A percentile compares a stretch with the other conserved stretches of the same genome.
These are phyloP conservation scores for Cyclaneusma minus DNA, from an alignment of 2,329 filamentous ascomycete genomes.

Conservation along the genomic window DNA sequence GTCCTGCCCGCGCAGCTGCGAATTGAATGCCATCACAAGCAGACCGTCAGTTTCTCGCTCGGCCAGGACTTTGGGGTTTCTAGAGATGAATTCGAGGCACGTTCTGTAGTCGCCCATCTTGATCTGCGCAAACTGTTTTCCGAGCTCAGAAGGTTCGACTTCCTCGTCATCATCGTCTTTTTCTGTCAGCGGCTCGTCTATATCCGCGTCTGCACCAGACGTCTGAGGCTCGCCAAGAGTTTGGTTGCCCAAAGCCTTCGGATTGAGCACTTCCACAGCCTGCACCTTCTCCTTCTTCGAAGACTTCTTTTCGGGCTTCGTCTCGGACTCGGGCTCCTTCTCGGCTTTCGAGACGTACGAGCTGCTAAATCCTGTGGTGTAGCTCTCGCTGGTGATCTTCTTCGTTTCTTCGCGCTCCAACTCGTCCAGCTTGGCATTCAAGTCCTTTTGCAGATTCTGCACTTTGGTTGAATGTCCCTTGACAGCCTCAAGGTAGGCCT, in stretches of 20 bases:
- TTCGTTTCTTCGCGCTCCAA: constrained; percentile 70
- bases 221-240: constrained; percentile 28
- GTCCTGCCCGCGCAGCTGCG: constrained; percentile 59
- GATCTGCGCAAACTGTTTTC: constrained; percentile 71
- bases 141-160: constrained; percentile 61
- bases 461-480: constrained; percentile 66
- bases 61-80: constrained; percentile 61
- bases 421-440: constrained; percentile 58
- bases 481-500: constrained; percentile 66
- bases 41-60: constrained; percentile 86
- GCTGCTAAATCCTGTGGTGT: constrained; percentile 82
- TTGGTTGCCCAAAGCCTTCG: constrained; percentile 25
- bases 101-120: constrained; percentile 57
- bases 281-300: constrained; percentile 29
- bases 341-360: constrained; percentile 59
- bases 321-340: constrained; percentile 5
- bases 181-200: constrained; percentile 32
- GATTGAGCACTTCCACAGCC: constrained; percentile 63
- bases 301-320: constrained; percentile 18
- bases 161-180: constrained; percentile 53
- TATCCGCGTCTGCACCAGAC: constrained; percentile 44
- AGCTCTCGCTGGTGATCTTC: constrained; percentile 88
- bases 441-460: constrained; percentile 57
- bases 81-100: constrained; percentile 61
- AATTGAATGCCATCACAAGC: constrained; percentile 82